Evolutionary conservation across 345 rosid species (phyloP), one percentile per base, ranked within the genome.

Genomic region (Sapria himalayana): DNA sequence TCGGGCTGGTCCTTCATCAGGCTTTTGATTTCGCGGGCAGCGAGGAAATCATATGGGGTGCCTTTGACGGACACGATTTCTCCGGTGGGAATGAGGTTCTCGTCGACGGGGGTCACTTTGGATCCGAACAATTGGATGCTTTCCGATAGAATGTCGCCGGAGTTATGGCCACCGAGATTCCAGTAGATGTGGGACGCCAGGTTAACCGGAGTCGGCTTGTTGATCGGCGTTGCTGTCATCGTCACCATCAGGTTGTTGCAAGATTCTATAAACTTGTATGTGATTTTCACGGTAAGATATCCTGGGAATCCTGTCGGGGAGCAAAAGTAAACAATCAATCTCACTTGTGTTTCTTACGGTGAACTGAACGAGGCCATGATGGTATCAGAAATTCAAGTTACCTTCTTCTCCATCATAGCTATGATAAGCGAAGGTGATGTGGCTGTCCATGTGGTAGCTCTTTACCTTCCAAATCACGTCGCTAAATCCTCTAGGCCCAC

Each of bases 371-470:
- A n/a, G n/a, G 12, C 4, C 33, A 36, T 8, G 4, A 18, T 11
- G n/a, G 10, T 4, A 3, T 18, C 12, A 3, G 9, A 18, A 23
- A 20, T 15, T 4, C 7, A n/a, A 20, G 20, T 9, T 49, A 76
- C 94, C 94, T 65, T 82, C 49, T 57, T 86, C 82, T 2, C 78
- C 82, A 48, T 89, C 68, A 36, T 41, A 53, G 46, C 93, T 82
- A 19, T 69, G 17, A 41, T 76, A 76, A n/a, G 54, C 63, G 52
- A 66, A 70, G 24, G 92, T 68, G 18, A 64, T 49, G 3, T 66
- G 82, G 39, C 71, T 56, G 15, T 48, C 43, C 19, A 52, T 43
- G 16, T 47, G 37, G 35, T 70, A 59, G 17, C 56, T 64, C 4
- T 49, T 2, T 14, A 74, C 74, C n/a, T 46, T 52, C 94, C 94